These are phyloP conservation scores for Komagataella pastoris DNA, from an alignment of 805 yeast species.

Conservation along the genomic window DNA sequence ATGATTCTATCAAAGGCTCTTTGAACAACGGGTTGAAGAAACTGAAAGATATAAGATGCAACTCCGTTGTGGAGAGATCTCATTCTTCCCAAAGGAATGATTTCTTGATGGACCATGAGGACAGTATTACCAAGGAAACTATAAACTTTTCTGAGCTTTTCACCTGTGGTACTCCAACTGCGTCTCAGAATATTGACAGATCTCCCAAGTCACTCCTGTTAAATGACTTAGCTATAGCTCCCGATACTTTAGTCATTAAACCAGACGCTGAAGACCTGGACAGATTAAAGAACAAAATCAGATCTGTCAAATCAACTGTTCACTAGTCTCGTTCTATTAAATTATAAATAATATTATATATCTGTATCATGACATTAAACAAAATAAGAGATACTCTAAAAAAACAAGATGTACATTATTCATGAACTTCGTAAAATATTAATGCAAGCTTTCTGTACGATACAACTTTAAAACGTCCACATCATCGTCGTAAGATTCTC, in stretches of 20 bases:
- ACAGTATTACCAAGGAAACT: not conserved
- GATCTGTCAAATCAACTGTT: not conserved
- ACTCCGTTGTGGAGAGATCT: not conserved
- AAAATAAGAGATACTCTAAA: not conserved
- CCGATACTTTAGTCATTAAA: not conserved
- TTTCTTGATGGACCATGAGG: not conserved
- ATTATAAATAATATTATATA: too few species aligned
- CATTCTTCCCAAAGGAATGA: not conserved
- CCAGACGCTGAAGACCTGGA: constrained; percentile 13
- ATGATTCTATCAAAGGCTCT: constrained; percentile 12
- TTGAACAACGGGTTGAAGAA: constrained; percentile 13
- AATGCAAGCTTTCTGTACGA: not conserved
- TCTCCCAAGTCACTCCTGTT: not conserved
- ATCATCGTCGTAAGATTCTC: not conserved
- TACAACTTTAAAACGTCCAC: not conserved
- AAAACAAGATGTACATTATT: not conserved
- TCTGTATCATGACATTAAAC: not conserved
- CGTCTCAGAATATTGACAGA: not conserved
- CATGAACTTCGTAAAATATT: not conserved
- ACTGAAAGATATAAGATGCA: constrained; percentile 3
- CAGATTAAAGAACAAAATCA: constrained; percentile 12
- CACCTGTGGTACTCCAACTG: not conserved
- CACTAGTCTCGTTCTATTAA: not conserved
- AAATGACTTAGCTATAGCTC: not conserved
- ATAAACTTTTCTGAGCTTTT: not conserved